Conservation (phyloP, 2,329 filamentous ascomycete species). For the Fusarium papillatum region DNA sequence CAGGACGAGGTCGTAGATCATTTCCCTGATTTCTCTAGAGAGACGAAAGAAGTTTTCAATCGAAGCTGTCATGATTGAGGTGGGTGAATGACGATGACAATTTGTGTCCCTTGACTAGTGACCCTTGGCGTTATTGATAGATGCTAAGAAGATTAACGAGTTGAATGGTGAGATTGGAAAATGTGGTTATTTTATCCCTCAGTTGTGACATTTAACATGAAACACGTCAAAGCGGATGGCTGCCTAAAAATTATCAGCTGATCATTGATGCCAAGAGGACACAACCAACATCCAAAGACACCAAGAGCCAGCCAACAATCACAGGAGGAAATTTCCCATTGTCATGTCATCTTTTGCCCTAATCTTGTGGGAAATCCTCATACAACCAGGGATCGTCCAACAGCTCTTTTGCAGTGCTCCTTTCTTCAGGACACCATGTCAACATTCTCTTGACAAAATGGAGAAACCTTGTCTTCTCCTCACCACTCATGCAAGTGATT, state of each 20-base stretch:
- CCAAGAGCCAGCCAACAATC: neutral
- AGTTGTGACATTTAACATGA: neutral
- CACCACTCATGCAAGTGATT: conserved; percentile 4
- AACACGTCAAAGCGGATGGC: neutral
- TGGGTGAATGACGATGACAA: no score
- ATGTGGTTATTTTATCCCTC: neutral
- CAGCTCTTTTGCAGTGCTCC: conserved; percentile 18
- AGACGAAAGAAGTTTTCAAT: conserved; percentile 1
- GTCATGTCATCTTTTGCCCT: neutral
- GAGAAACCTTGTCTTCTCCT: conserved; percentile 16
- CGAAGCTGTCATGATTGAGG: neutral
- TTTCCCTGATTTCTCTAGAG: neutral
- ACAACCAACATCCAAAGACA: neutral
- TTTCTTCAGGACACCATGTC: conserved; percentile 9
- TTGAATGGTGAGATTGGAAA: neutral
- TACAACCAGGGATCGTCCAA: conserved; percentile 19
- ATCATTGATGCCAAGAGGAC: neutral
- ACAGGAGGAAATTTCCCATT: neutral
- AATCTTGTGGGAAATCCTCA: conserved; percentile 14
- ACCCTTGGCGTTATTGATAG: neutral
- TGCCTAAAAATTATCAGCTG: neutral
- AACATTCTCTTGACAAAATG: conserved; percentile 21
- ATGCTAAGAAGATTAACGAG: neutral
- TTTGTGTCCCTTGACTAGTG: neutral
- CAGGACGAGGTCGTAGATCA: conserved; percentile 10